Evolutionary conservation across 768 basidiomycete species (phyloP).

Genomic region (Suillus brevipes): DNA sequence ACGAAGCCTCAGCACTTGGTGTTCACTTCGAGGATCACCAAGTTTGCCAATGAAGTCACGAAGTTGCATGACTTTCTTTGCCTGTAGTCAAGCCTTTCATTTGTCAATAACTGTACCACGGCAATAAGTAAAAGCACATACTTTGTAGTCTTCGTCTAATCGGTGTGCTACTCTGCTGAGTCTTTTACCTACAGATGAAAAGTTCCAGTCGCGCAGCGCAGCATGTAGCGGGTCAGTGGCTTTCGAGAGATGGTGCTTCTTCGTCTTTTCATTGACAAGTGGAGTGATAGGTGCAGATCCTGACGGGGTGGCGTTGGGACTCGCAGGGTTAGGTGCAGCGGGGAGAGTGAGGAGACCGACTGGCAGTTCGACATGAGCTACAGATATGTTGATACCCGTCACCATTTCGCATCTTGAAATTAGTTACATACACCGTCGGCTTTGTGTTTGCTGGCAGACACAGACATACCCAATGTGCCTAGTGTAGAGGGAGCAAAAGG

Average conservation of each 20-base stretch:
- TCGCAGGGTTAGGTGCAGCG: slow-evolving; percentile 39
- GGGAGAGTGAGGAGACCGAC: slow-evolving; percentile 65
- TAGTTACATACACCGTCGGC: slow-evolving; percentile 61
- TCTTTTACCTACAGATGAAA: slow-evolving; percentile 81
- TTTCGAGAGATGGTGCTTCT: slow-evolving; percentile 84
- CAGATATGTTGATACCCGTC: background rate
- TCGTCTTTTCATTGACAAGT: slow-evolving; percentile 77
- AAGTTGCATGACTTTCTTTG: slow-evolving; percentile 91
- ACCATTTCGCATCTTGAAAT: background rate
- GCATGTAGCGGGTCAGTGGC: slow-evolving; percentile 76
- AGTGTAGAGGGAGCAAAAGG: too few relatives aligned
- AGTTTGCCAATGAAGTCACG: slow-evolving; percentile 95
- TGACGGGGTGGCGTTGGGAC: slow-evolving; percentile 41
- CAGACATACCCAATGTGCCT: too few relatives aligned
- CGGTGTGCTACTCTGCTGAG: slow-evolving; percentile 80
- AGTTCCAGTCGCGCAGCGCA: slow-evolving; percentile 89
- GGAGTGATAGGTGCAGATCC: slow-evolving; percentile 46
- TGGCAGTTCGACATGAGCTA: slow-evolving; percentile 80
- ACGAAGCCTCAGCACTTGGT: slow-evolving; percentile 88
- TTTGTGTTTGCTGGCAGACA: too few relatives aligned
- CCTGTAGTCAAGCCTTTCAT: slow-evolving; percentile 72
- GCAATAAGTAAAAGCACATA: slow-evolving; percentile 26
- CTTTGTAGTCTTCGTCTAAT: slow-evolving; percentile 92
- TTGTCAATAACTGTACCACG: slow-evolving; percentile 8
- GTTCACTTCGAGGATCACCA: slow-evolving; percentile 89